These are phyloP conservation scores for Cyberlindnera mississippiensis DNA, from an alignment of 805 yeast species.

Conservation along the genomic window DNA sequence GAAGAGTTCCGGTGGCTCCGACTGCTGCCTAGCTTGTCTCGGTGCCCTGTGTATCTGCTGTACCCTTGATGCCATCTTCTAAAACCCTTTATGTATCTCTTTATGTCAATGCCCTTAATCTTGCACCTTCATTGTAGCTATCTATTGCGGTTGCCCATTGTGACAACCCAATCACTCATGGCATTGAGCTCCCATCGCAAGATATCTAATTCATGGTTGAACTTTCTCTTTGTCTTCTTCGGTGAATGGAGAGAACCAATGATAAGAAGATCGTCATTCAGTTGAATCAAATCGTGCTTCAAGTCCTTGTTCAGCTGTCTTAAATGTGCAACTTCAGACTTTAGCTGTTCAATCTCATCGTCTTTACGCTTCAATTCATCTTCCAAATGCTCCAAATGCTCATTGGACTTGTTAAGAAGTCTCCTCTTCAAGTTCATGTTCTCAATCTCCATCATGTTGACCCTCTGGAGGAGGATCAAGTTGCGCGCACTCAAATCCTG, in stretches of 20 bases:
- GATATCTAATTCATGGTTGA: conserved; percentile 4
- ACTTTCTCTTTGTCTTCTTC: not conserved
- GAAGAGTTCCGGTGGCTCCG: conserved; percentile 31
- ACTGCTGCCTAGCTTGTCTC: conserved; percentile 49
- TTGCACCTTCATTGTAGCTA: not conserved
- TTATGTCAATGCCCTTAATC: too few relatives aligned
- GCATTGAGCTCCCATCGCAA: conserved; percentile 17
- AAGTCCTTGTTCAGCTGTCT: conserved; percentile 3
- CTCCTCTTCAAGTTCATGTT: conserved; percentile 11
- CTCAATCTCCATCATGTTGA: conserved; percentile 15
- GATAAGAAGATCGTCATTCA: conserved; percentile 7
- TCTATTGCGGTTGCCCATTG: not conserved
- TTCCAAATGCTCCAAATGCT: not conserved
- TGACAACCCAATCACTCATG: conserved; percentile 11
- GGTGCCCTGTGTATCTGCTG: conserved; percentile 55
- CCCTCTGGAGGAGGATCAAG: conserved; percentile 18
- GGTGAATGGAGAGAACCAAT: conserved; percentile 3
- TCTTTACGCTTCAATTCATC: not conserved
- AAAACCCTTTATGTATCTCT: too few relatives aligned
- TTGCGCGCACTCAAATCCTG: conserved; percentile 20
- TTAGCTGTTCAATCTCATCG: conserved; percentile 1
- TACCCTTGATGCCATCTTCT: conserved; percentile 48
- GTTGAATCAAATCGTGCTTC: conserved; percentile 5
- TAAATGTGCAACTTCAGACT: not conserved
- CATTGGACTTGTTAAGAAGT: not conserved